Conservation (phyloP, 73 alveolate species). For the Paraurostyla sp. region DNA sequence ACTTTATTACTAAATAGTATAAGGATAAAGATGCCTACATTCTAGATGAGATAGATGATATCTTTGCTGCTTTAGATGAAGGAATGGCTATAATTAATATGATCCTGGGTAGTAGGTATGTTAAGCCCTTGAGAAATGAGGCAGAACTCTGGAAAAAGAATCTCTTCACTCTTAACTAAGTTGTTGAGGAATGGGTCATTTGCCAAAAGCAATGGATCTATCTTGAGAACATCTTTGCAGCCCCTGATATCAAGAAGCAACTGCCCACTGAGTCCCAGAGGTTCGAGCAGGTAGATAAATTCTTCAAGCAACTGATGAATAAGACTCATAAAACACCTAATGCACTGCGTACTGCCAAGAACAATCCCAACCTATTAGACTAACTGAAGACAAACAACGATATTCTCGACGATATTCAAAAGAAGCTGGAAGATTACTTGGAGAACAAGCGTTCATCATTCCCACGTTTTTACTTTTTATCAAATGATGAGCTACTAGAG, state of each 20-base stretch:
- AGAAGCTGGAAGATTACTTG: conserved; percentile 88
- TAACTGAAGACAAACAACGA: conserved; percentile 81
- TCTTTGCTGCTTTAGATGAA: conserved; percentile 95
- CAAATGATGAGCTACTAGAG: conserved; percentile 95
- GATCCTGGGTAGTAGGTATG: conserved; percentile 92
- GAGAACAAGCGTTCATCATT: conserved; percentile 89
- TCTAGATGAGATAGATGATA: conserved; percentile 95
- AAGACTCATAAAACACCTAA: conserved; percentile 79
- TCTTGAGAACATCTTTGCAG: conserved; percentile 97
- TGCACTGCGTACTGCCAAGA: conserved; percentile 60
- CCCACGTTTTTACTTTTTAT: conserved; percentile 92
- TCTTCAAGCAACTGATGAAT: conserved; percentile 94
- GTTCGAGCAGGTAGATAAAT: conserved; percentile 94
- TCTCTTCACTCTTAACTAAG: conserved; percentile 86
- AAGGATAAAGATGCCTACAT: conserved; percentile 89
- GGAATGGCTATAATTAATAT: conserved; percentile 92
- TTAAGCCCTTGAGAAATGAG: conserved; percentile 93
- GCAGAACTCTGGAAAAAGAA: conserved; percentile 95
- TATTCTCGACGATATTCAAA: conserved; percentile 92
- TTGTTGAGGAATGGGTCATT: conserved; percentile 97
- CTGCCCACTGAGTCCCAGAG: conserved; percentile 81
- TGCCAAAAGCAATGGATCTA: conserved; percentile 97
- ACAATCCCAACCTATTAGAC: conserved; percentile 54
- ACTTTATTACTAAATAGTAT: conserved; percentile 76
- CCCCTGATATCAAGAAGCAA: conserved; percentile 84